A percentile compares a stretch with the other conserved stretches of the same genome.
Conservation (phyloP, 1,284 basidiomycete species). For the Pseudozyma thailandica region DNA sequence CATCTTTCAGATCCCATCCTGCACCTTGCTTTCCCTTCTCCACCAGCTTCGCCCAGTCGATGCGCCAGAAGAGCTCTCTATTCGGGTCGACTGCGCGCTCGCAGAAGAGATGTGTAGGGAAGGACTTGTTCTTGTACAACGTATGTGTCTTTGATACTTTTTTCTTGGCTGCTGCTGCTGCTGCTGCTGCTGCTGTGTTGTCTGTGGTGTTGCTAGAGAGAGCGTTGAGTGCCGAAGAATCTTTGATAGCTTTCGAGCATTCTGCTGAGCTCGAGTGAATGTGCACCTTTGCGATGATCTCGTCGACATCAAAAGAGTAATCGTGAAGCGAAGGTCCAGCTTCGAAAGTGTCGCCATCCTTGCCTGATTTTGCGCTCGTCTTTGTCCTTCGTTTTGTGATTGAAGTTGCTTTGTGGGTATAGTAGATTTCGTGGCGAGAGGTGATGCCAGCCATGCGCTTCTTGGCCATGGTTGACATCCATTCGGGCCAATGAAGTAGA, state of each 20-base stretch:
- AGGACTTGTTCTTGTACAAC: constrained; percentile 43
- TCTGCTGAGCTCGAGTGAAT: constrained; percentile 24
- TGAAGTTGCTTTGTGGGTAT: constrained; percentile 46
- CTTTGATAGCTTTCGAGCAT: constrained; percentile 36
- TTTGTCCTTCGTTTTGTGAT: constrained; percentile 41
- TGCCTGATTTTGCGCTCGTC: constrained; percentile 33
- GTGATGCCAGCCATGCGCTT: constrained; percentile 49
- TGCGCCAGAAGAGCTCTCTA: constrained; percentile 51
- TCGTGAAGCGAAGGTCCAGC: constrained; percentile 46
- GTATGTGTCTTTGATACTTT: constrained; percentile 17
- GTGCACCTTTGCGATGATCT: constrained; percentile 44
- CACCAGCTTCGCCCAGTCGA: constrained; percentile 46
- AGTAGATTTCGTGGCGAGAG: constrained; percentile 55
- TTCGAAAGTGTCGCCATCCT: constrained; percentile 43
- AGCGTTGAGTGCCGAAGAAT: constrained; percentile 21
- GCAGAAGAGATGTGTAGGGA: constrained; percentile 49
- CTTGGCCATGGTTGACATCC: constrained; percentile 52
- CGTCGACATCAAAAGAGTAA: constrained; percentile 46
- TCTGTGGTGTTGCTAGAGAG: constrained; percentile 9
- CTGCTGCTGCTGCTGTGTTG: not conserved
- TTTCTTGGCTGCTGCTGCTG: no score
- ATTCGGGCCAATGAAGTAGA: constrained; percentile 52
- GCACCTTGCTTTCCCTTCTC: constrained; percentile 35
- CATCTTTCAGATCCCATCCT: constrained; percentile 50
- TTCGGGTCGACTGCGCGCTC: constrained; percentile 50